A percentile compares a stretch with the other conserved stretches of the same genome.
These are phyloP conservation scores for Colletotrichum godetiae DNA, from an alignment of 2,329 filamentous ascomycete species.

Conservation along the genomic window DNA sequence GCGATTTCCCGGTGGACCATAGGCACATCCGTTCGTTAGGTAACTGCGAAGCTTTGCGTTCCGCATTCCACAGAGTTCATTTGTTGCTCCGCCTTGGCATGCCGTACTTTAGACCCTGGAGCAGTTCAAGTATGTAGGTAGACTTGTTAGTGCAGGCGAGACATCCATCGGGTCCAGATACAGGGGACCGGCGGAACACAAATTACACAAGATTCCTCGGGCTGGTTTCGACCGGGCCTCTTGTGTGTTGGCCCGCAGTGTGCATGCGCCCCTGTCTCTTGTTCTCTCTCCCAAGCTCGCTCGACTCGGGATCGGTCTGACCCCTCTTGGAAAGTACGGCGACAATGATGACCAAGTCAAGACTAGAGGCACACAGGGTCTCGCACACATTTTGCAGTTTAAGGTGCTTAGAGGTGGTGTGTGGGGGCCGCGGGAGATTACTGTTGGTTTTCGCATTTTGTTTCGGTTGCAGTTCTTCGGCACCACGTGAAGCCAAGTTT, in stretches of 20 bases:
- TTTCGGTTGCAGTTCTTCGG: conserved; percentile 9
- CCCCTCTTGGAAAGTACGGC: not conserved
- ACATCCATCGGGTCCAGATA: not conserved
- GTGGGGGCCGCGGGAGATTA: not conserved
- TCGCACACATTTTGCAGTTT: not conserved
- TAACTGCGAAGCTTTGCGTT: not conserved
- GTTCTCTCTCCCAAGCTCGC: not conserved
- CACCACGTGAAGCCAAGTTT: conserved; percentile 4
- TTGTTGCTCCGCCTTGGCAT: not conserved
- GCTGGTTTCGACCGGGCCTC: not conserved
- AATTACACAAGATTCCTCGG: not conserved
- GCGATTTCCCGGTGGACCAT: not conserved
- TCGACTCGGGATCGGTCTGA: not conserved
- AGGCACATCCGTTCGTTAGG: not conserved
- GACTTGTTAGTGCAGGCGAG: not conserved
- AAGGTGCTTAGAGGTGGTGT: not conserved
- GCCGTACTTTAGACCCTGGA: not conserved
- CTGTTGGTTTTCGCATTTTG: not conserved
- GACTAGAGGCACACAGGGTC: not conserved
- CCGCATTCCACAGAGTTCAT: not conserved
- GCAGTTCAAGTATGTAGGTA: not conserved
- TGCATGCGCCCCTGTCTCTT: not conserved
- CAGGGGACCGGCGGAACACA: not conserved
- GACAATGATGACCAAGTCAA: not conserved
- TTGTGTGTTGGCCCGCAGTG: not conserved